Conservation (phyloP, 2,329 filamentous ascomycete species). For the Ceratocystis colombiana region DNA sequence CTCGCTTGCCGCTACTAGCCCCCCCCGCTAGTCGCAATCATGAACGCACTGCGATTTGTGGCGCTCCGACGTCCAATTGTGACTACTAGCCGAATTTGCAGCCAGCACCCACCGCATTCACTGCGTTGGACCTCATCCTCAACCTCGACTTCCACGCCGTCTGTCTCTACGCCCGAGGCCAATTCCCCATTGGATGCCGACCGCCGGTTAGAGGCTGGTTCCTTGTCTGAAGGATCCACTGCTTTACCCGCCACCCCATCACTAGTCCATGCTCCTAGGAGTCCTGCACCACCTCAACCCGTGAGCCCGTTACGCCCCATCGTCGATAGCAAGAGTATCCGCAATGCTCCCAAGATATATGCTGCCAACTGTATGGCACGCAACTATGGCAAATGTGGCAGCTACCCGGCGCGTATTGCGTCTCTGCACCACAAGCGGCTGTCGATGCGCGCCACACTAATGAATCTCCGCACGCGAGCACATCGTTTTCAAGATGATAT, state of each 20-base stretch:
- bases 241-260: neutral
- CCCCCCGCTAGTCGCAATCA: neutral
- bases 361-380: constrained; percentile 72
- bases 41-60: neutral
- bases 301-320: constrained; percentile 63
- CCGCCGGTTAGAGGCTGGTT: no score
- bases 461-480: constrained; percentile 32
- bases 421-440: constrained; percentile 48
- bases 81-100: neutral
- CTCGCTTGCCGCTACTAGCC: neutral
- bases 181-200: neutral
- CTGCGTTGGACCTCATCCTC: constrained; percentile 4
- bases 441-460: constrained; percentile 46
- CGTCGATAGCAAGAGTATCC: constrained; percentile 82
- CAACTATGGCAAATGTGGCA: constrained; percentile 58
- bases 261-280: constrained; percentile 11
- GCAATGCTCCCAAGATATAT: constrained; percentile 70
- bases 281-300: constrained; percentile 14
- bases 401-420: constrained; percentile 47
- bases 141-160: neutral
- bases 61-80: neutral
- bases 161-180: neutral
- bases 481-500: constrained; percentile 35
- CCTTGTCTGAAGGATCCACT: neutral
- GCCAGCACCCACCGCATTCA: neutral